Evolutionary conservation across 2,329 filamentous ascomycete species (phyloP), one percentile per base, ranked within the genome.

Genomic region (Cytospora mali): DNA sequence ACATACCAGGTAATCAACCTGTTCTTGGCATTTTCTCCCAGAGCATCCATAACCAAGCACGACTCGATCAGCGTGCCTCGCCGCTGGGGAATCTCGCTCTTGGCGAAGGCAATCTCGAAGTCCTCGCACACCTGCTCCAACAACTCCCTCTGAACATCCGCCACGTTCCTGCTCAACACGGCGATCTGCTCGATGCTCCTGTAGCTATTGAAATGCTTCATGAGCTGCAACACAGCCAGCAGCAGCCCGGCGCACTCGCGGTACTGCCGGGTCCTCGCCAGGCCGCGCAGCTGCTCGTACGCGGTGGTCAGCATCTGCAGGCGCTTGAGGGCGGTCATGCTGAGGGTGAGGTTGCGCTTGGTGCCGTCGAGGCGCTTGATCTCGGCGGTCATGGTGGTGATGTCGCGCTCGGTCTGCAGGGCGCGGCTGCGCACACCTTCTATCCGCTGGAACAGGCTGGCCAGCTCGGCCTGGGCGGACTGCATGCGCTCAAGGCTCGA

Each of bases 51-150:
- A 42, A 99, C 94, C 66, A 91, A 80, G 74, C 95, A 98, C 0
- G 92, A 93, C 76, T 99, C 95, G 39, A 89, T 82, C 61, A 99
- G 82, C 73, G 89, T 88, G 16, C 81, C 84, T 68, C 86, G 87
- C 68, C 88, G 88, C 62, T 86, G 80, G 3, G 81, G 80, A 16
- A 97, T 87, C 75, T 98, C 94, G 25, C 87, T 88, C 75, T 94
- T 96, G 23, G 93, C 89, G 76, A 98, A 99, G 0, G 91, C 90
- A 63, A 97, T 85, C 80, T 99, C 95, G 73, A 99, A 99, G 76
- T 99, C 95, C 77, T 98, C 95, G 74, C 95, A 99, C n/a, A 99
- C 90, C 76, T 99, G 95, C 78, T 99, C 95, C 62, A 97, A 79
- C 63, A 99, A 79, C 75, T 97, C 93, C 64, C 93, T 83, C 78